Percentiles rank a stretch among this genome's conserved stretches.
phyloP scores from a whole-genome alignment of 495 filamentous ascomycete genomes.

The Trichoderma reesei region DNA sequence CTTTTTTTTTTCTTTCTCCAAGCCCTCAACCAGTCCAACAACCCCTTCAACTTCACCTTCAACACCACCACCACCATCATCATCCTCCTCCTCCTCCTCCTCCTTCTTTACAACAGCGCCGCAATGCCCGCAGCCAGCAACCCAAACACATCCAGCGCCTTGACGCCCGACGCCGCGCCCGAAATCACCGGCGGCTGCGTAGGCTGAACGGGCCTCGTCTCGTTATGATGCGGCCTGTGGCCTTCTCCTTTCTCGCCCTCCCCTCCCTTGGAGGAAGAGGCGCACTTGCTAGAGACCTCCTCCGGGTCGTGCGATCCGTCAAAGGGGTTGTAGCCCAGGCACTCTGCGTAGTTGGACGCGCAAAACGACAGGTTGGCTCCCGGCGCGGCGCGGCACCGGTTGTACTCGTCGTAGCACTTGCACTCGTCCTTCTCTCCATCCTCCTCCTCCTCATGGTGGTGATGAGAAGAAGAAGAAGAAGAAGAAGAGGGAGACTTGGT shows the following conservation, averaged over 20 bases:
- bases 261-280: not conserved
- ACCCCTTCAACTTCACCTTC: too few relatives aligned
- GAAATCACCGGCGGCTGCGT: not conserved
- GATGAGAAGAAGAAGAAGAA: too few relatives aligned
- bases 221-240: slow-evolving; percentile 11
- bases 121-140: not conserved
- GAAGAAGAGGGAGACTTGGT: too few relatives aligned
- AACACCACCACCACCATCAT: not conserved
- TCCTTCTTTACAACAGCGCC: not conserved
- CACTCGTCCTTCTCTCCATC: not conserved
- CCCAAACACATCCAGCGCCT: not conserved
- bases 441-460: too few relatives aligned
- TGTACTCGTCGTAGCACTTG: not conserved
- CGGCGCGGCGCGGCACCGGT: not conserved
- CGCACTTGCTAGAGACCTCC: not conserved
- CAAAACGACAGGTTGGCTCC: not conserved
- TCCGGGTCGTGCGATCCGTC: not conserved
- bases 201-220: slow-evolving; percentile 7
- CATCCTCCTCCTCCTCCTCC: not conserved
- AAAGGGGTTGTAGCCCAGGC: slow-evolving; percentile 8
- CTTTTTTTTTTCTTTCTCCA: too few relatives aligned
- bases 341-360: not conserved
- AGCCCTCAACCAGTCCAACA: too few relatives aligned
- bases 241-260: slow-evolving; percentile 8
- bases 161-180: not conserved